Percentiles rank a stretch among this genome's conserved stretches.
phyloP scores from a whole-genome alignment of 805 yeast species.

The Saccharomycopsis lassenensis region DNA sequence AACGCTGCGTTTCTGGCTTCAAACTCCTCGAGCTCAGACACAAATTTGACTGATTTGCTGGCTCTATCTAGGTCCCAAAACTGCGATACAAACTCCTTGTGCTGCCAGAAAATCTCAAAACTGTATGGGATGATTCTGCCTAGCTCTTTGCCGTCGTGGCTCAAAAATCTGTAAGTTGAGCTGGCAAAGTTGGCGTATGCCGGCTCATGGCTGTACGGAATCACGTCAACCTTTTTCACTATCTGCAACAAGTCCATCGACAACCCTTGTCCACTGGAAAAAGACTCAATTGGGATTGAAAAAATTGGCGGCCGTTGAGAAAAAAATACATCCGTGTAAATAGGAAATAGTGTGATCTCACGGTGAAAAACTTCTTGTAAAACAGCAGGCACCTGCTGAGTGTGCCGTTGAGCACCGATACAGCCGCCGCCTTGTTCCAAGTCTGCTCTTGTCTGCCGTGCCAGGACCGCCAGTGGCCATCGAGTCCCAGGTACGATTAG shows the following conservation, averaged over 20 bases:
- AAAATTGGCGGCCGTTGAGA: too few relatives aligned
- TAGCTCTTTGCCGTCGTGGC: constrained; percentile 27
- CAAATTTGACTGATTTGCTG: constrained; percentile 24
- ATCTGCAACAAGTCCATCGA: constrained; percentile 12
- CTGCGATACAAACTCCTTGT: constrained; percentile 8
- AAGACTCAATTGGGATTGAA: too few relatives aligned
- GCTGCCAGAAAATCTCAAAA: constrained; percentile 20
- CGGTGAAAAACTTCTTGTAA: too few relatives aligned
- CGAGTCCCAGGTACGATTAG: too few relatives aligned
- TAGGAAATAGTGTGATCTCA: too few relatives aligned
- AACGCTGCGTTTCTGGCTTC: constrained; percentile 34
- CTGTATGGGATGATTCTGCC: constrained; percentile 27
- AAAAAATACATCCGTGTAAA: too few relatives aligned
- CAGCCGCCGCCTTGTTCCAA: too few relatives aligned
- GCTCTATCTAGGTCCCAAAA: constrained; percentile 22
- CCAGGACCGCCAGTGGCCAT: too few relatives aligned
- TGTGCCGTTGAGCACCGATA: too few relatives aligned
- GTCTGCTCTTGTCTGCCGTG: too few relatives aligned
- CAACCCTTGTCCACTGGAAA: too few relatives aligned
- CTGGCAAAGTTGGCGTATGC: constrained; percentile 4
- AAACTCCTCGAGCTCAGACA: constrained; percentile 24
- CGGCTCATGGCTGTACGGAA: constrained; percentile 24
- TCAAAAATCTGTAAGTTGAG: constrained; percentile 22
- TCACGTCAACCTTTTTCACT: constrained; percentile 24
- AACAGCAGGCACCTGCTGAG: too few relatives aligned